Percentiles rank a stretch among this genome's conserved stretches.
Conservation (phyloP, 495 filamentous ascomycete species). For the Podospora anserina region DNA sequence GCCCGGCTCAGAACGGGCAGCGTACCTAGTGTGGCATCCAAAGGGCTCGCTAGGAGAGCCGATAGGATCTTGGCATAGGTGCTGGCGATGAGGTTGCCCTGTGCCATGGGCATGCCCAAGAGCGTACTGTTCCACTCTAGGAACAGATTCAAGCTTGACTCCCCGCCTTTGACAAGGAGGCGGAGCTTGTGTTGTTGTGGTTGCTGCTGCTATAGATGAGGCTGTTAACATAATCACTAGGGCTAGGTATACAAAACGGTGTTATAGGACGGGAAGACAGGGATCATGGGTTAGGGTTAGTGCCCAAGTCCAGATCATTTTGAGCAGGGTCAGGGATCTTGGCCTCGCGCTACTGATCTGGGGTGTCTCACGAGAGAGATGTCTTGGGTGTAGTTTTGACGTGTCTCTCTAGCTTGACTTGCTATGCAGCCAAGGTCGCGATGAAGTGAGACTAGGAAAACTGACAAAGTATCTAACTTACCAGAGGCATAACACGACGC, state of each 20-base stretch:
- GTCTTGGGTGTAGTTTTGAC: background rate
- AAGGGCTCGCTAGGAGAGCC: slow-evolving; percentile 12
- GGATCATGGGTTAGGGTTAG: slow-evolving; percentile 10
- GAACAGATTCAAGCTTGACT: slow-evolving; percentile 14
- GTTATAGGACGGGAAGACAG: background rate
- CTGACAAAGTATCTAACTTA: background rate
- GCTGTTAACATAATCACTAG: background rate
- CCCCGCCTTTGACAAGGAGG: slow-evolving; percentile 21
- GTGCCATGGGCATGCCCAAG: slow-evolving; percentile 18
- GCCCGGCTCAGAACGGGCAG: slow-evolving; percentile 22
- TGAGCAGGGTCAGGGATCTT: background rate
- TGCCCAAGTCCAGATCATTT: background rate
- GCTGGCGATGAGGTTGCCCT: slow-evolving; percentile 25
- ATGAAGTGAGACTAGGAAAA: background rate
- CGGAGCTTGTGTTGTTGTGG: slow-evolving; percentile 19
- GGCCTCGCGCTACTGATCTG: background rate
- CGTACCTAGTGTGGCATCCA: slow-evolving; percentile 7
- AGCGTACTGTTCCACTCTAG: slow-evolving; percentile 21
- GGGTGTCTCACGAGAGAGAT: background rate
- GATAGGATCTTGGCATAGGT: slow-evolving; percentile 24
- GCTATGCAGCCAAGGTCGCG: background rate
- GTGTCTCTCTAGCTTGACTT: background rate
- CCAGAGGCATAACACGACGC: slow-evolving; percentile 9
- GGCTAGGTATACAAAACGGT: background rate
- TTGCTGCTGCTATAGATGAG: background rate